Evolutionary conservation across 108 stramenopile genomes (phyloP).

Genomic region (Cyclostephanos tholiformis): DNA sequence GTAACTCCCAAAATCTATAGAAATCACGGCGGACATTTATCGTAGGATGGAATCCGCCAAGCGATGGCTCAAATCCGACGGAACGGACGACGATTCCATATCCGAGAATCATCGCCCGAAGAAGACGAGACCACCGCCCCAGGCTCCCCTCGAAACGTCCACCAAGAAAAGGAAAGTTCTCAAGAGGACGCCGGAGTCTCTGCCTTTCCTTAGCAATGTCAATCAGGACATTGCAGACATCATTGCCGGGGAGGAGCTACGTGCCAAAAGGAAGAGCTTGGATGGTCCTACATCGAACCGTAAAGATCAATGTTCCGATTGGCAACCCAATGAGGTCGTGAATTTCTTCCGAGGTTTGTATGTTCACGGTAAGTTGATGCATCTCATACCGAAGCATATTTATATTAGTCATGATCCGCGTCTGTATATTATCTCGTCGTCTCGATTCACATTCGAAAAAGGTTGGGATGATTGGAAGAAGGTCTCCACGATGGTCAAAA

Average conservation of each 20-base stretch:
- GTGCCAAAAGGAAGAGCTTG: slow-evolving; percentile 15
- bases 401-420: not conserved
- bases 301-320: slow-evolving; percentile 3
- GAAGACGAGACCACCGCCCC: not conserved
- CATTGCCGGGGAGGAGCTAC: slow-evolving; percentile 28
- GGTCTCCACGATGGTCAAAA: slow-evolving; percentile 20
- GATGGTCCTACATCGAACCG: not conserved
- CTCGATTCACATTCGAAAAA: not conserved
- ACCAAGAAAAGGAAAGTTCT: slow-evolving; percentile 10
- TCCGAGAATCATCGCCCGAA: not conserved
- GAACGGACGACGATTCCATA: not conserved
- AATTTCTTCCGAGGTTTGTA: slow-evolving; percentile 44
- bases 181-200: slow-evolving; percentile 21
- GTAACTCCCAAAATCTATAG: not conserved
- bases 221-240: slow-evolving; percentile 18
- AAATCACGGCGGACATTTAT: slow-evolving; percentile 3
- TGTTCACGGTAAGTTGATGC: slow-evolving; percentile 16
- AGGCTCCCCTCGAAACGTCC: not conserved
- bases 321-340: slow-evolving; percentile 33
- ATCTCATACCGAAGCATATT: slow-evolving; percentile 2
- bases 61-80: slow-evolving; percentile 4
- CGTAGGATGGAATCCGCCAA: slow-evolving; percentile 12
- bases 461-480: slow-evolving; percentile 40
- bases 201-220: slow-evolving; percentile 22
- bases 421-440: not conserved